phyloP scores from a whole-genome alignment of 2,329 filamentous ascomycete genomes.

The Nothomitra cinnamomea region DNA sequence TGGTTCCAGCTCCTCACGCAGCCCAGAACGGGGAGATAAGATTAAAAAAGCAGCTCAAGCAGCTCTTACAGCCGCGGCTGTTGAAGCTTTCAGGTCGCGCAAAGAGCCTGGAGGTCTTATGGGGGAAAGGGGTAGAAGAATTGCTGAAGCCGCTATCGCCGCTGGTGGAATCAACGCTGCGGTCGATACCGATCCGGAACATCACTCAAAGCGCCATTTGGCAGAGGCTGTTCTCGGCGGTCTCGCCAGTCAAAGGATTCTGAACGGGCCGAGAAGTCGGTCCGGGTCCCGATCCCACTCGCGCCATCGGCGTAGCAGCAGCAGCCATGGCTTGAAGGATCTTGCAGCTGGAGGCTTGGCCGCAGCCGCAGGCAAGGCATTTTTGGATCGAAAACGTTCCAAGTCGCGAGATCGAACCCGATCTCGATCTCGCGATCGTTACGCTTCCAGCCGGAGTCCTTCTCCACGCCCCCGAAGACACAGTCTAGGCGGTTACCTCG shows the following conservation, averaged over 20 bases:
- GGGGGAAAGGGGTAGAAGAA: slow-evolving; percentile 78
- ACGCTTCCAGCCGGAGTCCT: slow-evolving; percentile 26
- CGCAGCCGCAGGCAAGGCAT: slow-evolving; percentile 30
- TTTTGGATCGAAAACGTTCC: slow-evolving; percentile 25
- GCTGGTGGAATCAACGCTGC: slow-evolving; percentile 76
- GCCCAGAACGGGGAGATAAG: slow-evolving; percentile 35
- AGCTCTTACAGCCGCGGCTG: slow-evolving; percentile 73
- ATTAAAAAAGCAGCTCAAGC: slow-evolving; percentile 81
- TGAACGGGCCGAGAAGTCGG: slow-evolving; percentile 57
- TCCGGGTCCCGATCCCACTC: slow-evolving; percentile 57
- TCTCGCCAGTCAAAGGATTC: slow-evolving; percentile 66
- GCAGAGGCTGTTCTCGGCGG: slow-evolving; percentile 79
- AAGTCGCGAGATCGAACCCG: slow-evolving; percentile 21
- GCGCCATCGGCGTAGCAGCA: slow-evolving; percentile 36
- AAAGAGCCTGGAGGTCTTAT: slow-evolving; percentile 82
- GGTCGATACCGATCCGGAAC: slow-evolving; percentile 47
- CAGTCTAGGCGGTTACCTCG: slow-evolving; percentile 28
- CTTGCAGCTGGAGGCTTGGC: slow-evolving; percentile 26
- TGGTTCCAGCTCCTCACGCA: slow-evolving; percentile 13
- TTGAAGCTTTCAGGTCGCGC: slow-evolving; percentile 79
- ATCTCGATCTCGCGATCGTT: background rate
- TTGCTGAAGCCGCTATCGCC: slow-evolving; percentile 71
- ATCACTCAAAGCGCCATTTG: slow-evolving; percentile 63
- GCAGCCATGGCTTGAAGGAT: slow-evolving; percentile 31
- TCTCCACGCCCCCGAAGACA: slow-evolving; percentile 29